Base-by-base conservation (phyloP, 1,284 basidiomycete species). In the Leccinum angustisporum region DNA sequence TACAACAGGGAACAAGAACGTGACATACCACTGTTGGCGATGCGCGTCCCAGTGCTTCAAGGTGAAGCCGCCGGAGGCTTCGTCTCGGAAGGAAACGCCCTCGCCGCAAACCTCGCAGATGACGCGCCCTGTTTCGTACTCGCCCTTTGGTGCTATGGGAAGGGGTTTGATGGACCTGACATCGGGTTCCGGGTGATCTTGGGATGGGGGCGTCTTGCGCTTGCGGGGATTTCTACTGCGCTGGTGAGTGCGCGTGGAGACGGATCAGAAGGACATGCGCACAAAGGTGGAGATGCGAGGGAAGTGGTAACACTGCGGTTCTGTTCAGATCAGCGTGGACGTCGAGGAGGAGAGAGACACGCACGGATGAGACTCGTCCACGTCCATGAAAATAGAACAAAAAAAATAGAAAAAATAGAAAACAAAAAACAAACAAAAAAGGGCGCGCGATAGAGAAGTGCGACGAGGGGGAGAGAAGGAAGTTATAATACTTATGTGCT, bases 41-140 rank as follows among this genome's bases (percentile, higher is more conserved):
- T 91, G 88, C 5, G 83, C 80, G 56, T 90, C 85, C 88, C 88
- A 90, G 61, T 85, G 83, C 67, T 83, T 82, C 55, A 86, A 75
- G 51, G 87, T 88, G 71, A 90, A 89, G 5, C 74, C 81, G 1
- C 85, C 83, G 33, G 83, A 81, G 16, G 73, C 72, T 60, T 84
- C 84, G 71, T 91, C 86, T 40, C 86, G 79, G 72, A 89, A 87
- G 8, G 86, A 83, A 54, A 91, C 81, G 16, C 78, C 75, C 33
- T 80, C 76, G 10, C 83, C 81, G 69, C 88, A 91, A 4, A 78
- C 76, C 62, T 85, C 83, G 74, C 89, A 91, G 58, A 81, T 80
- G 63, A 90, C 83, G 58, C 81, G 81, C 10, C 87, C 87, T 2
- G 83, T 80, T 67, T 84, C 81, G 76, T 81, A 82, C 68, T 83